Base-by-base conservation (phyloP, 768 basidiomycete species). In the Termitomyces sp. region DNA sequence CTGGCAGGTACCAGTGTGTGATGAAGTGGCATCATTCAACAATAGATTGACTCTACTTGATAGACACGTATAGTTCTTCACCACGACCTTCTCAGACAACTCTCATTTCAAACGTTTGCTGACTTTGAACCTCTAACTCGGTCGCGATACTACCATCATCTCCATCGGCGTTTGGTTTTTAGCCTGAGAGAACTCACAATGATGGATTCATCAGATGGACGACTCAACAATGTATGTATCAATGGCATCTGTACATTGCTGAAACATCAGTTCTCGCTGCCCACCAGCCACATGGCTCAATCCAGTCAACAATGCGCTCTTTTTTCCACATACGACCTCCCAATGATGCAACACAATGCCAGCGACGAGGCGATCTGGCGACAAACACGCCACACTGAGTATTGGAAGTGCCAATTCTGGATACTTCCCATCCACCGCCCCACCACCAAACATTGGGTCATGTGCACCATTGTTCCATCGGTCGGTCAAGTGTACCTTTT, bases 351-450 rank as follows among this genome's bases (percentile, higher is more conserved):
- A 0, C 63, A 64, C 56, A 57, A 61, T 16, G 52, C 51, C 1
- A 20, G 56, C 4, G 61, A 66, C 40, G 22, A 23, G 0, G 53
- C 57, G 0, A 23, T 73, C 0, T 74, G 72, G 70, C 48, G 55
- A 6, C 25, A 44, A 2, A 53, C 57, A 2, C 18, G 35, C 0
- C 50, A 39, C 3, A 60, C 59, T 0, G 23, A 50, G 16, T 77
- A 66, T 52, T 76, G 72, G 72, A n/a, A n/a, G 0, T 68, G 66
- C 48, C 33, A 59, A 5, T 1, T 64, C 0, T 76, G 75, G 75
- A 68, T 76, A 10, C 43, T 77, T 12, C 75, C 73, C 0, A 71
- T 76, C 12, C 71, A 76, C 36, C 54, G 63, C 4, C 51, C 45
- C 0, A 4, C 7, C 12, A 52, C 56, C 3, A 48, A 62, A 3